phyloP scores from a whole-genome alignment of 352 stramenopile genomes.

The Pythium phragmiticola region DNA sequence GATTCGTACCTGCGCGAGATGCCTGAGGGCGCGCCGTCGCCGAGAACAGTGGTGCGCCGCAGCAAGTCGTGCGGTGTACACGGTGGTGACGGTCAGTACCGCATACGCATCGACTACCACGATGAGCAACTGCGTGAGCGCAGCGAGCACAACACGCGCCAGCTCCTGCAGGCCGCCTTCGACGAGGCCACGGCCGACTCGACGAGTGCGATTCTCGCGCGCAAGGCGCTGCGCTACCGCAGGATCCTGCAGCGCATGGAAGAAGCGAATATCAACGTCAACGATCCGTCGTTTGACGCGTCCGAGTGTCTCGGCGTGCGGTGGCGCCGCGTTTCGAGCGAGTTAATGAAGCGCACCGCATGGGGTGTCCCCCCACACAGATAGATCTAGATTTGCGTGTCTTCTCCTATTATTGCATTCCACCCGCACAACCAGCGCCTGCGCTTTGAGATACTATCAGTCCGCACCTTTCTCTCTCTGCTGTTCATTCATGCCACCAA shows the following conservation, averaged over 20 bases:
- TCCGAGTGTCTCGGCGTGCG: conserved; percentile 30
- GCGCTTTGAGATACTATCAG: too few species aligned
- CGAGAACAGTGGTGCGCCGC: conserved; percentile 14
- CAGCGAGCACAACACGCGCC: conserved; percentile 24
- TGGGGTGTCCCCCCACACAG: too few species aligned
- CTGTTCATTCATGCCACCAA: too few species aligned
- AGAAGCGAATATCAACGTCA: conserved; percentile 24
- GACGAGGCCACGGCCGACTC: conserved; percentile 13
- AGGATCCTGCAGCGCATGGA: conserved; percentile 32
- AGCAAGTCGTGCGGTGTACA: conserved; percentile 24
- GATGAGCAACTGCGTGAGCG: conserved; percentile 26
- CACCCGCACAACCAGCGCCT: too few species aligned
- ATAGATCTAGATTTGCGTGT: too few species aligned
- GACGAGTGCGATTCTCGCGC: conserved; percentile 26
- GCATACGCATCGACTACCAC: conserved; percentile 20
- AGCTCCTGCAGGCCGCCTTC: conserved; percentile 24
- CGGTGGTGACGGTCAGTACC: neutral
- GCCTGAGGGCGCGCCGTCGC: conserved; percentile 10
- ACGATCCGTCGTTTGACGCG: conserved; percentile 28
- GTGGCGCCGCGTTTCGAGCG: conserved; percentile 22
- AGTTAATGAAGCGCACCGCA: neutral
- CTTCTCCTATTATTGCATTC: too few species aligned
- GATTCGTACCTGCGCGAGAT: conserved; percentile 26
- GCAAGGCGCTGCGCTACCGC: conserved; percentile 33
- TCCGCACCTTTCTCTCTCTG: too few species aligned